Evolutionary conservation across 768 basidiomycete genomes (phyloP).

Genomic region (Termitomyces sp.): DNA sequence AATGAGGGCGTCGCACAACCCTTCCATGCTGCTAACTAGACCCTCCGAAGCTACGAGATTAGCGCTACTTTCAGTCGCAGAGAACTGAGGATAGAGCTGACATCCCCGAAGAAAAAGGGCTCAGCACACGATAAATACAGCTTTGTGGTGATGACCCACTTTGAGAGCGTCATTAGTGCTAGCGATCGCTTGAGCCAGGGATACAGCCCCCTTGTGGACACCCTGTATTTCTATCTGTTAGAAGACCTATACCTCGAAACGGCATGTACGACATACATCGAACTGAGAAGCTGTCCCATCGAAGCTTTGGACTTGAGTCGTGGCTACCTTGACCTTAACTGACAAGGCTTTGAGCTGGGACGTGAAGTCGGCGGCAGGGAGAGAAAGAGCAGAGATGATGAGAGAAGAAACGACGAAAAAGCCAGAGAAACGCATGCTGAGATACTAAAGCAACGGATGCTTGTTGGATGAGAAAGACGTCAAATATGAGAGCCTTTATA

Average conservation of each 20-base stretch:
- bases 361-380: background rate
- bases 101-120: background rate
- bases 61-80: background rate
- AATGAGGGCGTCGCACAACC: background rate
- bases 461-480: background rate
- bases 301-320: background rate
- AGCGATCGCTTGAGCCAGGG: rapidly evolving
- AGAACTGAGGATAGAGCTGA: background rate
- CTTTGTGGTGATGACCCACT: background rate
- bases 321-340: background rate
- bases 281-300: background rate
- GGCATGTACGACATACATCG: background rate
- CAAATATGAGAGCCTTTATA: background rate
- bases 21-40: background rate
- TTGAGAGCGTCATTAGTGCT: background rate
- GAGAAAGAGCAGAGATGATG: background rate
- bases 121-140: background rate
- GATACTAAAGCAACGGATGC: background rate
- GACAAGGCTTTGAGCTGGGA: background rate
- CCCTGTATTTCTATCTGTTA: background rate
- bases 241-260: no score
- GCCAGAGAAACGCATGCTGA: conserved; percentile 1
- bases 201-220: background rate
- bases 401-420: background rate
- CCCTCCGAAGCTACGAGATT: background rate